These are phyloP conservation scores for Firmiana major DNA, from an alignment of 345 rosid genomes.

Conservation along the genomic window DNA sequence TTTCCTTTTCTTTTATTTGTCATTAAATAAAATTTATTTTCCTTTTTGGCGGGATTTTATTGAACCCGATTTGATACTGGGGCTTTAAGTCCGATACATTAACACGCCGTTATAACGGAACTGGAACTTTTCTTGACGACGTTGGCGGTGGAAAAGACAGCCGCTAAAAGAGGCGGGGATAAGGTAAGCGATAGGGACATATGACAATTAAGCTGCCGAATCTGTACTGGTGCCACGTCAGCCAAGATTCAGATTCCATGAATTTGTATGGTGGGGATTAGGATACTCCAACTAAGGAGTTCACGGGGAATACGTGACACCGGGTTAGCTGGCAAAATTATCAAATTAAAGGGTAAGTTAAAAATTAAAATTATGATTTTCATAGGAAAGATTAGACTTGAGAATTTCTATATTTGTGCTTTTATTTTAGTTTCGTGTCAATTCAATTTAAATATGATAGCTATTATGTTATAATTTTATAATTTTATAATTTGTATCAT, in stretches of 20 bases:
- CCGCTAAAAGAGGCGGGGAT: constrained; percentile 25
- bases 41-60: constrained; percentile 35
- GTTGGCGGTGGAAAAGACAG: constrained; percentile 15
- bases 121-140: neutral
- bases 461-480: too few relatives aligned
- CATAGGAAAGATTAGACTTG: too few relatives aligned
- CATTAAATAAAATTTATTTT: neutral
- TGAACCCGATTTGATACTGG: constrained; percentile 16
- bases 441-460: too few relatives aligned
- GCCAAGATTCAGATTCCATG: constrained; percentile 10
- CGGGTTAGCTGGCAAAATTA: neutral
- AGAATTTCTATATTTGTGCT: too few relatives aligned
- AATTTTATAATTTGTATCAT: too few relatives aligned
- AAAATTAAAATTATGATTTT: neutral
- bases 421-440: too few relatives aligned
- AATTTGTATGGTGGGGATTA: neutral
- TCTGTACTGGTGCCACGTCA: constrained; percentile 18
- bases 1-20: neutral
- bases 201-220: constrained; percentile 23
- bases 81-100: constrained; percentile 19
- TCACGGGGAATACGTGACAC: neutral
- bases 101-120: constrained; percentile 12
- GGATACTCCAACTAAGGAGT: neutral
- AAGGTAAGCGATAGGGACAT: neutral
- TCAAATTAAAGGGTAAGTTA: neutral